A percentile compares a stretch with the other conserved stretches of the same genome.
These are phyloP conservation scores for Trypanosoma caninum DNA, from an alignment of 208 protist species.

Conservation along the genomic window DNA sequence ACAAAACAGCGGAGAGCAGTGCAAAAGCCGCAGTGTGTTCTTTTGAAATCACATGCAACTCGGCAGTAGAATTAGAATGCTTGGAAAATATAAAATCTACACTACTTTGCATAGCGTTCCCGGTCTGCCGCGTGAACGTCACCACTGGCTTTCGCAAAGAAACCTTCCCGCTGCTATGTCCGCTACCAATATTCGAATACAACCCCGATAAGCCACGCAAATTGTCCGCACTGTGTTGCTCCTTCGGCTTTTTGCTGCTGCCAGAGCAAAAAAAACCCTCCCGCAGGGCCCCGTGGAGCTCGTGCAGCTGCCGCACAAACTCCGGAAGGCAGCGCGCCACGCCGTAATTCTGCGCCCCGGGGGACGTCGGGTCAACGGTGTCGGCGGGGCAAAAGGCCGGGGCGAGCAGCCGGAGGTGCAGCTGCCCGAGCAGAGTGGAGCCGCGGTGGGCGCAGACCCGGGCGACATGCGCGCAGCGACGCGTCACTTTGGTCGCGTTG, in stretches of 20 bases:
- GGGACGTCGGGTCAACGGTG: conserved; percentile 24
- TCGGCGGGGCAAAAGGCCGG: conserved; percentile 18
- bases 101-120: conserved; percentile 53
- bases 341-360: conserved; percentile 19
- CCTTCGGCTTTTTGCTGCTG: not conserved
- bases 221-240: conserved; percentile 9
- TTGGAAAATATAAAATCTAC: conserved; percentile 68
- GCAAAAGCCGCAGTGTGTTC: conserved; percentile 30
- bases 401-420: conserved; percentile 31
- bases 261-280: conserved; percentile 5
- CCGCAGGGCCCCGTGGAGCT: conserved; percentile 34
- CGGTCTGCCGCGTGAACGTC: conserved; percentile 50
- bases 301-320: conserved; percentile 39
- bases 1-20: conserved; percentile 50
- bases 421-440: conserved; percentile 55
- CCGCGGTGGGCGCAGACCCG: conserved; percentile 22
- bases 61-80: conserved; percentile 26
- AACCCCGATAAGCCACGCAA: conserved; percentile 19
- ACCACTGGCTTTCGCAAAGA: conserved; percentile 16
- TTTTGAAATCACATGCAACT: conserved; percentile 40
- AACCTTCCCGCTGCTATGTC: conserved; percentile 17
- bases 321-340: conserved; percentile 22
- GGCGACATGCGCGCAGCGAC: conserved; percentile 14
- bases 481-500: conserved; percentile 23
- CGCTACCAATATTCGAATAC: conserved; percentile 20